Evolutionary conservation across 2,329 filamentous ascomycete species (phyloP).

Genomic region (Metarhizium brunneum): DNA sequence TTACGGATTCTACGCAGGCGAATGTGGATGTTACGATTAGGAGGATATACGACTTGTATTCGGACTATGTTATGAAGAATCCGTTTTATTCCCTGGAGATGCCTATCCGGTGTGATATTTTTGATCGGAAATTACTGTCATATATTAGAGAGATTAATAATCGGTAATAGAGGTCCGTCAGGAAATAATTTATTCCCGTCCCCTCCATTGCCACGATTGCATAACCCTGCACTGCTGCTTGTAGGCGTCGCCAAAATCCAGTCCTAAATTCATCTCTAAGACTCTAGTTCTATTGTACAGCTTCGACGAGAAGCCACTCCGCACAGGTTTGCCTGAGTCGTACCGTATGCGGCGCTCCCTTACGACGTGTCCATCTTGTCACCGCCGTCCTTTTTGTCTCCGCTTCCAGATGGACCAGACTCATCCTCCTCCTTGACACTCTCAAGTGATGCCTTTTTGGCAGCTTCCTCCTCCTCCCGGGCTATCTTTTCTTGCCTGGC

Average conservation of each 20-base stretch:
- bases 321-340: background rate
- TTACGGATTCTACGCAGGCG: conserved; percentile 80
- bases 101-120: conserved; percentile 91
- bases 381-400: conserved; percentile 27
- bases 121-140: conserved; percentile 75
- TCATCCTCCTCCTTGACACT: conserved; percentile 75
- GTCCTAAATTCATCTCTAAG: background rate
- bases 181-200: background rate
- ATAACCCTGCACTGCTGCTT: background rate
- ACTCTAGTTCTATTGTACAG: conserved; percentile 16
- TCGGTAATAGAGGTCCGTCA: conserved; percentile 24
- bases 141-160: conserved; percentile 69
- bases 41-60: conserved; percentile 87
- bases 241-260: background rate
- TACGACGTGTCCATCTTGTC: conserved; percentile 87
- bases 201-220: background rate
- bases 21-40: conserved; percentile 79
- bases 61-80: conserved; percentile 99
- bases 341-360: conserved; percentile 18
- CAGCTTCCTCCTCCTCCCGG: conserved; percentile 61
- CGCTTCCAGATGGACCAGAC: conserved; percentile 40
- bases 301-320: conserved; percentile 4
- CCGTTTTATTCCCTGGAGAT: conserved; percentile 98
- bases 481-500: conserved; percentile 82
- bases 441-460: conserved; percentile 68